Percentiles rank a stretch among this genome's conserved stretches.
These are phyloP conservation scores for Cercospora citrullina DNA, from an alignment of 2,329 filamentous ascomycete species.

Conservation along the genomic window DNA sequence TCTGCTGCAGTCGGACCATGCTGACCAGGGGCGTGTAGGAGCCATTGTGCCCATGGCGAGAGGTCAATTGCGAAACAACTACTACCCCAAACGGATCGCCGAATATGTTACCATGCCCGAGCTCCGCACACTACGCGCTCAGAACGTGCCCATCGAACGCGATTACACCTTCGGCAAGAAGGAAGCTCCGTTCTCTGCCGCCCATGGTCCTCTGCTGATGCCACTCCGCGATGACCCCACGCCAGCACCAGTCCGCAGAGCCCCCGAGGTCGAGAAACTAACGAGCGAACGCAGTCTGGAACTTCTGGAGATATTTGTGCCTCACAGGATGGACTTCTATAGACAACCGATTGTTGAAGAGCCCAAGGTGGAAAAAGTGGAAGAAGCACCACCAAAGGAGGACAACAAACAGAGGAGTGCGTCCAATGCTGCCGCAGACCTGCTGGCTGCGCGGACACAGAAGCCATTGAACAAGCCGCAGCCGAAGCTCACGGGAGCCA, in stretches of 20 bases:
- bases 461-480: constrained; percentile 20
- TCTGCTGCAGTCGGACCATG: neutral
- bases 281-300: constrained; percentile 48
- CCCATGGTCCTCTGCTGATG: constrained; percentile 4
- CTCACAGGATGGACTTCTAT: constrained; percentile 50
- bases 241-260: constrained; percentile 14
- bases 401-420: constrained; percentile 23
- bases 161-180: constrained; percentile 47
- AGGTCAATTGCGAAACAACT: constrained; percentile 57
- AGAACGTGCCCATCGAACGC: constrained; percentile 48
- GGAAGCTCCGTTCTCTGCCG: constrained; percentile 7
- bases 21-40: constrained; percentile 42
- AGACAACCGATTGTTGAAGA: constrained; percentile 45
- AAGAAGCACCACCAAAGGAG: constrained; percentile 12
- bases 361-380: constrained; percentile 11
- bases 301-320: constrained; percentile 51
- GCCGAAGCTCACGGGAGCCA: constrained; percentile 36
- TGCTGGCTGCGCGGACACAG: constrained; percentile 34
- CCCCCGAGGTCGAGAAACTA: constrained; percentile 42
- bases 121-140: constrained; percentile 47
- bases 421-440: constrained; percentile 33
- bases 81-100: constrained; percentile 54
- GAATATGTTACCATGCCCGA: constrained; percentile 53
- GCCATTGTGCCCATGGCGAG: constrained; percentile 54
- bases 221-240: constrained; percentile 25